Evolutionary conservation across 2,329 filamentous ascomycete species (phyloP).

Genomic region (Fusarium kyushuense): DNA sequence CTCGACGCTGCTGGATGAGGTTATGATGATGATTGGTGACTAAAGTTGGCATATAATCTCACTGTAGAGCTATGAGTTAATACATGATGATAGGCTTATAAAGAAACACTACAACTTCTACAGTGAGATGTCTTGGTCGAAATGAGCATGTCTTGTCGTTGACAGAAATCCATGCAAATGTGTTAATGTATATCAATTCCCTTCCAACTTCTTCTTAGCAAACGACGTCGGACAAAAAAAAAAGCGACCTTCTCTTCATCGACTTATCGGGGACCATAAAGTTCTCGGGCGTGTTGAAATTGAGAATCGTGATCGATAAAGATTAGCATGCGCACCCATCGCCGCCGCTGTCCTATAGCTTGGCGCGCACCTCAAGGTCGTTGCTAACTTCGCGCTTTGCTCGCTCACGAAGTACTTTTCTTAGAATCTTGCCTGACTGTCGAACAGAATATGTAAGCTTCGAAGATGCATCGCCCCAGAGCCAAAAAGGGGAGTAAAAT

Average conservation of each 20-base stretch:
- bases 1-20: constrained; percentile 46
- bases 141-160: background rate
- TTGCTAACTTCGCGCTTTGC: constrained; percentile 66
- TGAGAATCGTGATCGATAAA: background rate
- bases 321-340: constrained; percentile 43
- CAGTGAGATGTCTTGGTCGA: background rate
- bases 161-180: background rate
- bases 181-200: constrained; percentile 5
- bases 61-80: background rate
- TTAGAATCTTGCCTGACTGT: constrained; percentile 75
- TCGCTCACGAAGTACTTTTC: constrained; percentile 68
- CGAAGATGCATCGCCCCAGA: background rate
- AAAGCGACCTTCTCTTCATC: background rate
- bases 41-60: constrained; percentile 1
- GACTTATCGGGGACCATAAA: constrained; percentile 6
- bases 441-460: constrained; percentile 24
- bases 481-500: background rate
- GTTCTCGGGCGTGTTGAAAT: background rate
- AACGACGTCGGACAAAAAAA: background rate
- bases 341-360: constrained; percentile 47
- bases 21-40: constrained; percentile 40
- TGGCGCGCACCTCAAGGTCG: constrained; percentile 49
- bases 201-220: background rate
- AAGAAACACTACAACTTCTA: background rate
- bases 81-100: background rate